phyloP scores from a whole-genome alignment of 768 basidiomycete species.

The Podaxis pistillaris region DNA sequence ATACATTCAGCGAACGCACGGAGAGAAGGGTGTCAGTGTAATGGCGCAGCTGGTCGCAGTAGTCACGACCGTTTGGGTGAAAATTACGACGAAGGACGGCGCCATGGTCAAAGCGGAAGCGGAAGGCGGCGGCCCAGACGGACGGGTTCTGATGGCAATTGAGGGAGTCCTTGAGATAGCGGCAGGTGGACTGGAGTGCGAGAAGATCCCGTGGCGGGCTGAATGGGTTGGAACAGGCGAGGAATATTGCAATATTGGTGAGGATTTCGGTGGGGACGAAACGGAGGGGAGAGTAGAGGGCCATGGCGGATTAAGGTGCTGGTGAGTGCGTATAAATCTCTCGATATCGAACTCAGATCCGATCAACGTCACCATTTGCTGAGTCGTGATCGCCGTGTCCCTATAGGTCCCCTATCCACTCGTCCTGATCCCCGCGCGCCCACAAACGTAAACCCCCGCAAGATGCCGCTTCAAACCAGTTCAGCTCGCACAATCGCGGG shows the following conservation, averaged over 20 bases:
- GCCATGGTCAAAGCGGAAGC: slow-evolving; percentile 51
- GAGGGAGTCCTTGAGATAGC: slow-evolving; percentile 36
- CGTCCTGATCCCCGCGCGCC: slow-evolving; percentile 8
- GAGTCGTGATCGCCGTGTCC: slow-evolving; percentile 9
- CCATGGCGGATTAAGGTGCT: slow-evolving; percentile 17
- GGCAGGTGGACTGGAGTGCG: slow-evolving; percentile 47
- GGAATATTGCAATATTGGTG: slow-evolving; percentile 48
- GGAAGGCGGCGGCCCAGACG: slow-evolving; percentile 56
- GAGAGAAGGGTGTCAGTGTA: slow-evolving; percentile 38
- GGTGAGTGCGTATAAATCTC: background rate
- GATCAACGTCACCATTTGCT: background rate
- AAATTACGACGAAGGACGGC: slow-evolving; percentile 53
- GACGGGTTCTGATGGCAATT: slow-evolving; percentile 24
- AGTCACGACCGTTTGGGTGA: slow-evolving; percentile 28
- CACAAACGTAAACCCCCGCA: slow-evolving; percentile 6
- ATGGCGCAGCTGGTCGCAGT: slow-evolving; percentile 32
- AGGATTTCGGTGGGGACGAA: slow-evolving; percentile 44
- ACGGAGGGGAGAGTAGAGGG: slow-evolving; percentile 16
- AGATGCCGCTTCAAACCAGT: slow-evolving; percentile 9
- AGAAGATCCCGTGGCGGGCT: slow-evolving; percentile 48
- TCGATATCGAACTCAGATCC: slow-evolving; percentile 1
- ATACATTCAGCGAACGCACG: slow-evolving; percentile 25
- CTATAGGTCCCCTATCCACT: background rate
- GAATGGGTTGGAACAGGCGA: slow-evolving; percentile 37
- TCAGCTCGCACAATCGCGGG: slow-evolving; percentile 12